Evolutionary conservation across 1,284 basidiomycete genomes (phyloP).

Genomic region (Irpex sp.): DNA sequence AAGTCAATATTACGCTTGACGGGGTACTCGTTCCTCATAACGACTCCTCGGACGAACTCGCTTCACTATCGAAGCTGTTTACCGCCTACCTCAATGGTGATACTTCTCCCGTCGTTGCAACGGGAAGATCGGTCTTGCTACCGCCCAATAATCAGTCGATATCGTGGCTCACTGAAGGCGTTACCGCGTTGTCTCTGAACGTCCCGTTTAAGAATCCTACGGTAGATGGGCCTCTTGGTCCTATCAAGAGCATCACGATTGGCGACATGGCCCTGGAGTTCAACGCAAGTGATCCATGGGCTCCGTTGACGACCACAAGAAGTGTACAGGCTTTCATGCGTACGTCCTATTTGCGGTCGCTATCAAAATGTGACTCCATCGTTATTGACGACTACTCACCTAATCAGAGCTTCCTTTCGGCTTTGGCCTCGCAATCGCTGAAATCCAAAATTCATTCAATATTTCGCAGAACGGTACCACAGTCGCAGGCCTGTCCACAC

Average conservation of each 20-base stretch:
- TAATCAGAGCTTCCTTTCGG: constrained; percentile 59
- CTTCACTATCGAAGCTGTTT: constrained; percentile 60
- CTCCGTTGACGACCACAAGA: constrained; percentile 54
- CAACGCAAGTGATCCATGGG: constrained; percentile 52
- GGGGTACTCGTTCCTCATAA: constrained; percentile 61
- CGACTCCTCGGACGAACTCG: constrained; percentile 40
- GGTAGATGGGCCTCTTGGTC: constrained; percentile 43
- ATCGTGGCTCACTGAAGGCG: constrained; percentile 66
- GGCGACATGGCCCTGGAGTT: constrained; percentile 62
- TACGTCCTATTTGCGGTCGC: constrained; percentile 25
- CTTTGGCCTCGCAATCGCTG: constrained; percentile 61
- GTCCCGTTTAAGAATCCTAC: constrained; percentile 59
- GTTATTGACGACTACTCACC: background rate
- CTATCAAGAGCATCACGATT: constrained; percentile 68
- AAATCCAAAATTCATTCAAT: constrained; percentile 67
- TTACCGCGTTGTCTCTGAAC: constrained; percentile 51
- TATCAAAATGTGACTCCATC: background rate
- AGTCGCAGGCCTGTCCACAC: constrained; percentile 56
- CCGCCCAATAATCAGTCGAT: constrained; percentile 52
- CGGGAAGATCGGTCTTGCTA: constrained; percentile 48
- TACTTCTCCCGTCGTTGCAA: constrained; percentile 54
- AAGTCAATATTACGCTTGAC: constrained; percentile 58
- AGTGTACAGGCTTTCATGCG: constrained; percentile 57
- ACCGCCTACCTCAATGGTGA: constrained; percentile 74
- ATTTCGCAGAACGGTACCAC: constrained; percentile 49